Base-by-base conservation (phyloP, 768 basidiomycete species). In the Suillus bovinus region DNA sequence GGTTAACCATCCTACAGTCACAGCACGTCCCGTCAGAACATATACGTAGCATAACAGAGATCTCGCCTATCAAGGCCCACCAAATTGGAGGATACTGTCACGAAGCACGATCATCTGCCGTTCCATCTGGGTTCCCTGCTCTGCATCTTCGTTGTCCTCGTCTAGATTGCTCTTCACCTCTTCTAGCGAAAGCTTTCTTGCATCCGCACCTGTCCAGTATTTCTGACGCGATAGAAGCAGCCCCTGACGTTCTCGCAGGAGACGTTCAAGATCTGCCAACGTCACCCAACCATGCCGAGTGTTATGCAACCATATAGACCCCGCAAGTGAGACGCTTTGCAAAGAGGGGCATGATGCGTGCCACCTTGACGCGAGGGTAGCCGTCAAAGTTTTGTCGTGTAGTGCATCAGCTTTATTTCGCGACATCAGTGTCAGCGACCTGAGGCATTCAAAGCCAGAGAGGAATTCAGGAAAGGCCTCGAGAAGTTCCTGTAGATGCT, bases 401-500 rank as follows among this genome's bases (percentile, higher is more conserved):
- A 72, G 46, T 14, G 64, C 67, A 49, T 71, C 70, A 11, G 52
- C 46, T 39, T 36, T 58, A 47, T 71, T 66, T 62, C 67, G 67
- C 39, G 70, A 72, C 41, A 70, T 63, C n/a, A 72, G 55, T 34
- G 60, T 67, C 58, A 72, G 49, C 13, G 70, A 69, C 11, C 56
- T 66, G 52, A 72, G 60, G 38, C 39, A 60, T 10, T 62, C 59
- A 36, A 72, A 71, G 6, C 62, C 64, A n/a, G 68, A 66, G 33
- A 71, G 54, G 63, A 72, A 65, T 16, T 61, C 38, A 22, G 58
- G 56, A 24, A 72, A 58, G 31, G 64, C 67, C 8, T 61, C 59
- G 9, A 72, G 64, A 42, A 72, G 62, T 10, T 71, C 71, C 72
- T 72, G 52, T 17, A 27, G 4, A 13, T 17, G 31, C 14, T 29